phyloP scores from a whole-genome alignment of 805 yeast genomes.

The Starmerella etchellsii region DNA sequence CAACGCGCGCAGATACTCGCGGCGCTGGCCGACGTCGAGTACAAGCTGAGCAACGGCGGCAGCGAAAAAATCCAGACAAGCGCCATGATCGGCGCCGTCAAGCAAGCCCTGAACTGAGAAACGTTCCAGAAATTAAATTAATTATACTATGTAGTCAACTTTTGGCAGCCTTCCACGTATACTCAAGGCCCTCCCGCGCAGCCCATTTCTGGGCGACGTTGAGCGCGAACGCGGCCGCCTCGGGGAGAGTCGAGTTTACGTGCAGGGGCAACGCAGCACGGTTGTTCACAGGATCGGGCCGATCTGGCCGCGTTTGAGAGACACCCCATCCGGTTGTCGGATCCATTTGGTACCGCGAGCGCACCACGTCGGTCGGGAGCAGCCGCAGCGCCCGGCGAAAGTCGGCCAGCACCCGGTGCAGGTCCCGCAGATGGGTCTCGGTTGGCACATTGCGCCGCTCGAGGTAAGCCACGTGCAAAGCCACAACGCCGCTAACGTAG shows the following conservation, averaged over 20 bases:
- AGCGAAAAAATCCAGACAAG: constrained; percentile 79
- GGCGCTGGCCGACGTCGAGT: constrained; percentile 78
- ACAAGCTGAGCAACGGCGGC: constrained; percentile 84
- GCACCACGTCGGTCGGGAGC: constrained; percentile 18
- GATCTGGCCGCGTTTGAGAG: constrained; percentile 16
- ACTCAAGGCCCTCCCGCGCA: constrained; percentile 20
- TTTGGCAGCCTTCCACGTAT: constrained; percentile 22
- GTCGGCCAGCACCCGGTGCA: constrained; percentile 18
- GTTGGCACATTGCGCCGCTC: constrained; percentile 3
- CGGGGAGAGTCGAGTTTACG: constrained; percentile 28
- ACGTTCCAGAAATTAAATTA: background rate
- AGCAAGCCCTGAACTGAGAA: constrained; percentile 2
- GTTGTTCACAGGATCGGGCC: constrained; percentile 28
- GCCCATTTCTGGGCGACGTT: constrained; percentile 31
- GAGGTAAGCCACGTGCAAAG: constrained; percentile 19
- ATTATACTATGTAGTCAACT: background rate
- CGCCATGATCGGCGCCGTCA: constrained; percentile 74
- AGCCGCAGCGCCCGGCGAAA: constrained; percentile 23
- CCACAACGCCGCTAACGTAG: constrained; percentile 25
- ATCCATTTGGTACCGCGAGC: constrained; percentile 17
- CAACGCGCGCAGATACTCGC: constrained; percentile 54
- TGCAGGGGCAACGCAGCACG: constrained; percentile 29
- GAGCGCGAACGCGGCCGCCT: constrained; percentile 31
- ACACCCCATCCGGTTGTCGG: constrained; percentile 11
- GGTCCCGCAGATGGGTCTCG: constrained; percentile 7